Evolutionary conservation across 2,329 filamentous ascomycete species (phyloP).

Genomic region (Nothopassalora personata): DNA sequence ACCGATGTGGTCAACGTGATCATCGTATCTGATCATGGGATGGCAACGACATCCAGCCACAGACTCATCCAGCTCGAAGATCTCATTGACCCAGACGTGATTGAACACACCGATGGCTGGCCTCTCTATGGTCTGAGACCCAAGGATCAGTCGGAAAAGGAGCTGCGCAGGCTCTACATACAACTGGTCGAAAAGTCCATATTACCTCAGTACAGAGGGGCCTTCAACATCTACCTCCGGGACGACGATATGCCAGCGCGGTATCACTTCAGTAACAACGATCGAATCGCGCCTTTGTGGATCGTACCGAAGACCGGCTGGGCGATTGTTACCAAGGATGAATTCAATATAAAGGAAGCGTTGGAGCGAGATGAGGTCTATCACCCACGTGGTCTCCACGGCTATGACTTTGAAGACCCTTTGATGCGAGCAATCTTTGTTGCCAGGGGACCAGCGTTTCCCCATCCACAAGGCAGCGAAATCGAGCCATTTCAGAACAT

Average conservation of each 20-base stretch:
- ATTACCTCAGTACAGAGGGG: conserved; percentile 57
- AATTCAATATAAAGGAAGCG: conserved; percentile 69
- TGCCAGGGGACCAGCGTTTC: conserved; percentile 85
- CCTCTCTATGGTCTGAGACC: conserved; percentile 84
- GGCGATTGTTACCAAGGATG: conserved; percentile 76
- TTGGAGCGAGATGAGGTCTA: conserved; percentile 63
- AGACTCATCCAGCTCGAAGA: conserved; percentile 87
- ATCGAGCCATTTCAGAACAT: conserved; percentile 82
- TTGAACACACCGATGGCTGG: conserved; percentile 90
- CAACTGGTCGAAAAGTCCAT: conserved; percentile 47
- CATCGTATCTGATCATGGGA: conserved; percentile 95
- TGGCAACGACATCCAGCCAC: conserved; percentile 83
- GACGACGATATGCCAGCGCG: conserved; percentile 84
- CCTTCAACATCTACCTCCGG: conserved; percentile 80
- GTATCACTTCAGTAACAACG: conserved; percentile 85
- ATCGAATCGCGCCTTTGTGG: conserved; percentile 91
- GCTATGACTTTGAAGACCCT: conserved; percentile 91
- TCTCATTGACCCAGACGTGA: conserved; percentile 68
- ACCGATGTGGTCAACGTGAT: conserved; percentile 88
- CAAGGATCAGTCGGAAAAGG: conserved; percentile 56
- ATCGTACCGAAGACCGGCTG: conserved; percentile 87
- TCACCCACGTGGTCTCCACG: conserved; percentile 78
- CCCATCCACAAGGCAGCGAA: conserved; percentile 73
- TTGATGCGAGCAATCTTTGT: conserved; percentile 96
- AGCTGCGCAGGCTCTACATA: conserved; percentile 61